These are phyloP conservation scores for Ophiostoma sp. DNA, from an alignment of 2,329 filamentous ascomycete genomes.

Conservation along the genomic window DNA sequence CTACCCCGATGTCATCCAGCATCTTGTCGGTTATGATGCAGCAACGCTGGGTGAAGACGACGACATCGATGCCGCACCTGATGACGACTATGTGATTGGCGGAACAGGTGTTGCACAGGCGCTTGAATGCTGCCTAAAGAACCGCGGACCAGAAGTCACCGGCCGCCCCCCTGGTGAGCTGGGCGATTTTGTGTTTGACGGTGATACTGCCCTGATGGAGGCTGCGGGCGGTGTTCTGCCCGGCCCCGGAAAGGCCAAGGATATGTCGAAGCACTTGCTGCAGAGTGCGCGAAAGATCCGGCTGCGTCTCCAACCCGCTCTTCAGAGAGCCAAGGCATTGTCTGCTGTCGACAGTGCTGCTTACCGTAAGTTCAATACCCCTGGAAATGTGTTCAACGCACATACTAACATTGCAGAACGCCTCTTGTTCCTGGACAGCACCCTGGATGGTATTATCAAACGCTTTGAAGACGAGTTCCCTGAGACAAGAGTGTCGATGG, in stretches of 20 bases:
- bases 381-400: too few relatives aligned
- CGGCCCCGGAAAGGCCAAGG: slow-evolving; percentile 64
- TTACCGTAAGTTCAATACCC: slow-evolving; percentile 58
- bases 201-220: slow-evolving; percentile 40
- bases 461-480: slow-evolving; percentile 96
- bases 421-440: slow-evolving; percentile 80
- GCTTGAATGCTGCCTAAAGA: slow-evolving; percentile 81
- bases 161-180: slow-evolving; percentile 44
- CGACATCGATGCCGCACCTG: slow-evolving; percentile 65
- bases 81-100: slow-evolving; percentile 93
- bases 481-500: slow-evolving; percentile 59
- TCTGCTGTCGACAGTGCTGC: slow-evolving; percentile 63
- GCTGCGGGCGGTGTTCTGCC: slow-evolving; percentile 29
- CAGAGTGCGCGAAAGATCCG: slow-evolving; percentile 85
- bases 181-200: slow-evolving; percentile 44
- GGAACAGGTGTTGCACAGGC: slow-evolving; percentile 95
- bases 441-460: slow-evolving; percentile 83
- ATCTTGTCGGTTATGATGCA: slow-evolving; percentile 71
- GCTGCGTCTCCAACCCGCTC: slow-evolving; percentile 72
- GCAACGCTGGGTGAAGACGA: slow-evolving; percentile 50
- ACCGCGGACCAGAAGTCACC: slow-evolving; percentile 52
- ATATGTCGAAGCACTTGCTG: slow-evolving; percentile 88
- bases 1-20: slow-evolving; percentile 76
- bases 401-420: slow-evolving; percentile 48
- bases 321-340: slow-evolving; percentile 66